These are phyloP conservation scores for Microsporum audouinii DNA, from an alignment of 2,329 filamentous ascomycete genomes.

Conservation along the genomic window DNA sequence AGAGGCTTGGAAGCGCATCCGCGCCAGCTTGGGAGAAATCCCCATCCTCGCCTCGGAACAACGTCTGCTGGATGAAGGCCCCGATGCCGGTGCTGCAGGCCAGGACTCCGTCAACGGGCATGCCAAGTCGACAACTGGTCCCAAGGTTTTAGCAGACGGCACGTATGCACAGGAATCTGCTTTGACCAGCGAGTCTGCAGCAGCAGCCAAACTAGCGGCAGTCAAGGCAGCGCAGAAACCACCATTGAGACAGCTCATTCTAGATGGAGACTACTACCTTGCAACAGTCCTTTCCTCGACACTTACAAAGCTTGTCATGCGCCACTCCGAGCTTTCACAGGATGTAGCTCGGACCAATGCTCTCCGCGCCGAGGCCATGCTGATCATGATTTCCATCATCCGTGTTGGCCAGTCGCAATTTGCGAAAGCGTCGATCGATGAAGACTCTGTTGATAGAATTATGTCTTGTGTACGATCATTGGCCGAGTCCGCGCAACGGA, in stretches of 20 bases:
- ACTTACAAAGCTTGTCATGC: slow-evolving; percentile 94
- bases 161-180: slow-evolving; percentile 97
- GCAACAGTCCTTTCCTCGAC: slow-evolving; percentile 92
- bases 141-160: slow-evolving; percentile 87
- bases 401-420: slow-evolving; percentile 98
- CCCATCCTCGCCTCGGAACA: slow-evolving; percentile 94
- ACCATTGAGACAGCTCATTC: slow-evolving; percentile 81
- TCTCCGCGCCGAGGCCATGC: slow-evolving; percentile 89
- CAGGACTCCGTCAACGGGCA: slow-evolving; percentile 68
- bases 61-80: slow-evolving; percentile 71
- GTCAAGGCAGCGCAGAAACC: slow-evolving; percentile 97
- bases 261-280: slow-evolving; percentile 95
- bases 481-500: slow-evolving; percentile 78
- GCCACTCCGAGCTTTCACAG: slow-evolving; percentile 82
- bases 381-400: slow-evolving; percentile 98
- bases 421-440: slow-evolving; percentile 91
- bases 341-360: slow-evolving; percentile 84
- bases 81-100: slow-evolving; percentile 55
- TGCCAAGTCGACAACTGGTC: slow-evolving; percentile 58
- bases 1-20: slow-evolving; percentile 93
- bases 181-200: slow-evolving; percentile 81
- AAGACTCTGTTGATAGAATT: slow-evolving; percentile 95
- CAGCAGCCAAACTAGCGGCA: slow-evolving; percentile 82
- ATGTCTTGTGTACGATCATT: slow-evolving; percentile 94
- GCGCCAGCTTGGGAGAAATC: slow-evolving; percentile 88